Evolutionary conservation across 352 stramenopile species (phyloP), one percentile per base, ranked within the genome.

Genomic region (Lagenidium sp.): DNA sequence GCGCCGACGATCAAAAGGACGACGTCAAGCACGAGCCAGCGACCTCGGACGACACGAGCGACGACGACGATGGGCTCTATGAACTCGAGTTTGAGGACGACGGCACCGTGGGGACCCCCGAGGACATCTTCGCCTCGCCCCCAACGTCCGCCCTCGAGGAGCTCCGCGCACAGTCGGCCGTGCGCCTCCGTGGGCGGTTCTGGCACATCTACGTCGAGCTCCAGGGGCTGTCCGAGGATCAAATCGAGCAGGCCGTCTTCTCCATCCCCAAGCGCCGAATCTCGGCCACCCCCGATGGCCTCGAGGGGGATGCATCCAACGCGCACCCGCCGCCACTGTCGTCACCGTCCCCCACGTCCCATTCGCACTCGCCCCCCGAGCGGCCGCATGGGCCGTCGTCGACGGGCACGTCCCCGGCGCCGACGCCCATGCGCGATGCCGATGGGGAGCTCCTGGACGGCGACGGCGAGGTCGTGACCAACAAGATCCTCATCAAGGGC

Each of bases 191-290:
- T 18, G 57, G 69, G n/a, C 28, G 53, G 18, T 60, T 61, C 4
- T 91, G 78, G 74, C 77, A 93, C n/a, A 23, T 93, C 1, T 93
- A 85, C 47, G 62, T 77, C 29, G 60, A 72, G 12, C 47, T 79
- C 2, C 55, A 61, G 15, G 67, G 65, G 1, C 35, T 83, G 30
- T 74, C 65, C 1, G 61, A 75, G 15, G 71, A 87, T 3, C 62
- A 85, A 37, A 65, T 72, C 12, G 57, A 56, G 8, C 57, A 73
- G n/a, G 46, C 53, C 6, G 65, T 93, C 25, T 93, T 93, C 49
- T 80, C 75, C 7, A 93, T 93, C 41, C 81, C 81, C 20, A 93
- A 91, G 42, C 66, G 63, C 19, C 70, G 69, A 12, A 47, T 56
- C 7, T 29, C 44, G 13, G 61, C 54, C 11, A 54, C 63, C 47